These are phyloP conservation scores for Saccharomyces eubayanus DNA, from an alignment of 805 yeast species.

Conservation along the genomic window DNA sequence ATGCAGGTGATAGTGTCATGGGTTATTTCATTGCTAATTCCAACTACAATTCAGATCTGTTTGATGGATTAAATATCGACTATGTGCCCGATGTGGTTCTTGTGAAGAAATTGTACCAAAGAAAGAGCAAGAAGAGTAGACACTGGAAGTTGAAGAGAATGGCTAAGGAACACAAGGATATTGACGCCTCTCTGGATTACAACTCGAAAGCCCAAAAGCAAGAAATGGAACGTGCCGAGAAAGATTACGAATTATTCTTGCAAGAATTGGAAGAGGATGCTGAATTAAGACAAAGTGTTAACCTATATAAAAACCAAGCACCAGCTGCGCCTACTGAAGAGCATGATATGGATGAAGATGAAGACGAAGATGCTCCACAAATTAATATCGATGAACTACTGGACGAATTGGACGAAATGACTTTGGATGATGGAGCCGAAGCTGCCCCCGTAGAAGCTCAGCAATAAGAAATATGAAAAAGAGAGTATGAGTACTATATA, in stretches of 20 bases:
- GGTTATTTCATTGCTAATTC: conserved; percentile 83
- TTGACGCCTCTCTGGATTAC: conserved; percentile 60
- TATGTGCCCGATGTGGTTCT: conserved; percentile 77
- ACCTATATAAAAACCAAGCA: conserved; percentile 57
- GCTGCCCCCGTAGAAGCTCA: conserved; percentile 1
- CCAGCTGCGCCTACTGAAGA: conserved; percentile 14
- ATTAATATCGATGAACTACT: conserved; percentile 85
- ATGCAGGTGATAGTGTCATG: conserved; percentile 92
- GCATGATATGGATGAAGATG: conserved; percentile 44
- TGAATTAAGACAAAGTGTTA: conserved; percentile 85
- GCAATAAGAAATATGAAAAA: neutral
- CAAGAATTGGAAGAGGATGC: conserved; percentile 96
- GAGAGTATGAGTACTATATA: neutral
- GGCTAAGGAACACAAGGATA: conserved; percentile 91
- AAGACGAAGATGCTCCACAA: conserved; percentile 78
- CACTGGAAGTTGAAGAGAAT: conserved; percentile 93
- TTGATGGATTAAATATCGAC: conserved; percentile 57
- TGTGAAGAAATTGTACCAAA: conserved; percentile 80
- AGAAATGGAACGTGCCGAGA: conserved; percentile 86
- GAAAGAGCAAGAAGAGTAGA: conserved; percentile 67
- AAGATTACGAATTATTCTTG: conserved; percentile 89
- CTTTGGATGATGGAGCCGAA: conserved; percentile 46
- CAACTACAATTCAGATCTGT: conserved; percentile 80
- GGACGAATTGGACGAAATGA: conserved; percentile 93
- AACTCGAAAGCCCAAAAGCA: conserved; percentile 69